A percentile compares a stretch with the other conserved stretches of the same genome.
phyloP scores from a whole-genome alignment of 768 basidiomycete species.

The Chiua virens region DNA sequence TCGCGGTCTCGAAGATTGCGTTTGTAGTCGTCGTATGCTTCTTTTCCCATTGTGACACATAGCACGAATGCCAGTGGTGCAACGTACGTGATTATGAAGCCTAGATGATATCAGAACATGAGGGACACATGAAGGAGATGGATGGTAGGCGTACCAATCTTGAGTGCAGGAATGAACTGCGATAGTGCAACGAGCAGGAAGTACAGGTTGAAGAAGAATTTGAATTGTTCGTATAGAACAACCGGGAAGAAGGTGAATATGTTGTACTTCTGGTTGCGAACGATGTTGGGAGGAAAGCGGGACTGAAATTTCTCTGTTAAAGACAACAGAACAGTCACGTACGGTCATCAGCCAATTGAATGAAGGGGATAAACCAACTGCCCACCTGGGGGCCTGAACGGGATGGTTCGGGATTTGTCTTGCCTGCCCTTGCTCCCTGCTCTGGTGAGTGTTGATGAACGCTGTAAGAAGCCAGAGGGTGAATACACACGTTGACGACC shows the following conservation, averaged over 20 bases:
- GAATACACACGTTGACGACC: neutral
- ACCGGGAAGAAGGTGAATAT: conserved; percentile 94
- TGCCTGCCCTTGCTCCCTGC: conserved; percentile 33
- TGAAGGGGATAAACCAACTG: neutral
- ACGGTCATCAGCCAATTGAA: neutral
- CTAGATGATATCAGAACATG: conserved; percentile 38
- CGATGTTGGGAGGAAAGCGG: conserved; percentile 82
- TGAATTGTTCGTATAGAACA: conserved; percentile 99
- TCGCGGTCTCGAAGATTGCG: conserved; percentile 89
- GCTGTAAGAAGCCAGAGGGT: conserved; percentile 9
- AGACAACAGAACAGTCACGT: neutral
- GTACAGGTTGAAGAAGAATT: conserved; percentile 99
- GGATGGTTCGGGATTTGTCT: conserved; percentile 76
- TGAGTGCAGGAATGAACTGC: conserved; percentile 93
- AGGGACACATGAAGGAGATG: neutral
- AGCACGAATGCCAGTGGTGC: conserved; percentile 96
- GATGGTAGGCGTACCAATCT: conserved; percentile 68
- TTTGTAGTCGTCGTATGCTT: conserved; percentile 98
- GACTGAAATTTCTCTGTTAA: conserved; percentile 65
- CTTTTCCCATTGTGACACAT: conserved; percentile 95
- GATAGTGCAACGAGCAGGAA: conserved; percentile 95
- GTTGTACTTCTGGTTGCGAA: conserved; percentile 98
- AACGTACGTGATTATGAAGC: conserved; percentile 93
- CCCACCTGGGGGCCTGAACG: conserved; percentile 72
- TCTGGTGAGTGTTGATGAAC: conserved; percentile 20